A percentile compares a stretch with the other conserved stretches of the same genome.
These are phyloP conservation scores for Biscutella auriculata DNA, from an alignment of 441 rosid genomes.

Conservation along the genomic window DNA sequence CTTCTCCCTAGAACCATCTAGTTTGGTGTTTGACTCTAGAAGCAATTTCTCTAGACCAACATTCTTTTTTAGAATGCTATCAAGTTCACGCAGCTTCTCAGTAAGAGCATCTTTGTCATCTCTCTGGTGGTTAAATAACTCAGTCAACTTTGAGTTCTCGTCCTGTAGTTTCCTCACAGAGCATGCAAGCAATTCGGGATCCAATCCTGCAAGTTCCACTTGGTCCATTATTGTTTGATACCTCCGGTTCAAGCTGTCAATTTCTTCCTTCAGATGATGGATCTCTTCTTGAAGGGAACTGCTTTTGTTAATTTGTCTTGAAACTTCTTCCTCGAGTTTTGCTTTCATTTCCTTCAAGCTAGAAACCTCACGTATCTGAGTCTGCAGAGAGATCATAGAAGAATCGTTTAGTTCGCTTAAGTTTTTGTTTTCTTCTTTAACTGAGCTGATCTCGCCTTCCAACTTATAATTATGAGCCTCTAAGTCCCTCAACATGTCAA, in stretches of 20 bases:
- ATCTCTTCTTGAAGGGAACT: slow-evolving; percentile 40
- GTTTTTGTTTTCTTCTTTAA: slow-evolving; percentile 38
- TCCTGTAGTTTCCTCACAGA: slow-evolving; percentile 49
- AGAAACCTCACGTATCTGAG: slow-evolving; percentile 34
- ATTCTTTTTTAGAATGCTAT: slow-evolving; percentile 44
- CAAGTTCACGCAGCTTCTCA: slow-evolving; percentile 42
- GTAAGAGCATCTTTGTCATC: slow-evolving; percentile 37
- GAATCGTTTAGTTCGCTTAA: slow-evolving; percentile 43
- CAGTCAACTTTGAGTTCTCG: slow-evolving; percentile 47
- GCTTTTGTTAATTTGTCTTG: slow-evolving; percentile 29
- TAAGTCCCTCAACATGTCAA: slow-evolving; percentile 58
- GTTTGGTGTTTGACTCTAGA: slow-evolving; percentile 39
- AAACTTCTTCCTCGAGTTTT: slow-evolving; percentile 44
- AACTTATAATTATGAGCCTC: slow-evolving; percentile 43
- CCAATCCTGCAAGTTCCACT: slow-evolving; percentile 40
- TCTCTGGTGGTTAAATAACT: slow-evolving; percentile 27
- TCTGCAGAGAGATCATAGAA: slow-evolving; percentile 33
- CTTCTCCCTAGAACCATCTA: slow-evolving; percentile 46
- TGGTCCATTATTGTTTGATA: slow-evolving; percentile 41
- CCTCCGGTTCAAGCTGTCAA: slow-evolving; percentile 28
- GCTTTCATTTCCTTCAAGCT: slow-evolving; percentile 49
- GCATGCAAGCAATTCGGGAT: slow-evolving; percentile 33
- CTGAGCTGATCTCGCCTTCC: slow-evolving; percentile 36
- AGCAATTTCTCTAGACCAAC: slow-evolving; percentile 37
- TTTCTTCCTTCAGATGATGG: slow-evolving; percentile 40